These are phyloP conservation scores for Alternaria atra DNA, from an alignment of 2,329 filamentous ascomycete genomes.

Conservation along the genomic window DNA sequence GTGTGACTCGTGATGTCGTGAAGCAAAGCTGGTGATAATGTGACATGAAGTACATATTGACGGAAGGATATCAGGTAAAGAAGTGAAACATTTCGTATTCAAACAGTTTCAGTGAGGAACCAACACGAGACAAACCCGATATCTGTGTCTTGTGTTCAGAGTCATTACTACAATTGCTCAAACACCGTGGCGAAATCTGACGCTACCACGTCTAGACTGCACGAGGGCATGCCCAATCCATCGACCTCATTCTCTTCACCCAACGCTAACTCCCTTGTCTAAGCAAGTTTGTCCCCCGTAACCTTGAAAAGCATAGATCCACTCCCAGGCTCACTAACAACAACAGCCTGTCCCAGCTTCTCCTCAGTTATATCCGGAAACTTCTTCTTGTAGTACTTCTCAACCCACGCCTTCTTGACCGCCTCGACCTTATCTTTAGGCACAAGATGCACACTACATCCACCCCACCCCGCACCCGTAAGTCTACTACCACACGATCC, in stretches of 20 bases:
- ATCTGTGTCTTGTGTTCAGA: neutral
- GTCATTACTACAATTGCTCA: neutral
- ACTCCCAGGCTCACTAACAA: slow-evolving; percentile 86
- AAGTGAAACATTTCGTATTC: neutral
- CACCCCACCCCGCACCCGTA: slow-evolving; percentile 96
- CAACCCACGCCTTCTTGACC: slow-evolving; percentile 79
- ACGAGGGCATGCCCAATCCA: neutral
- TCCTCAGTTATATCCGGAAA: slow-evolving; percentile 74
- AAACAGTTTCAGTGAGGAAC: neutral
- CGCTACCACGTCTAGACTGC: neutral
- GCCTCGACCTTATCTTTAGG: slow-evolving; percentile 81
- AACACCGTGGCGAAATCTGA: neutral
- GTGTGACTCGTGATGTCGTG: neutral
- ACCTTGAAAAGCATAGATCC: slow-evolving; percentile 61
- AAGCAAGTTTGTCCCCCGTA: slow-evolving; percentile 42
- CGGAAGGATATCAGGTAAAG: neutral
- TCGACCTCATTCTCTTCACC: neutral
- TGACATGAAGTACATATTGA: neutral
- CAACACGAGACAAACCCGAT: neutral
- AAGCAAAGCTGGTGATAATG: neutral
- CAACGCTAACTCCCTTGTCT: neutral
- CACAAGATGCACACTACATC: slow-evolving; percentile 93
- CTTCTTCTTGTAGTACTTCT: slow-evolving; percentile 81
- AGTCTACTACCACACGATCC: slow-evolving; percentile 86
- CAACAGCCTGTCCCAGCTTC: slow-evolving; percentile 79